phyloP scores from a whole-genome alignment of 164 flowering plant species.

The Aristolochia contorta region DNA sequence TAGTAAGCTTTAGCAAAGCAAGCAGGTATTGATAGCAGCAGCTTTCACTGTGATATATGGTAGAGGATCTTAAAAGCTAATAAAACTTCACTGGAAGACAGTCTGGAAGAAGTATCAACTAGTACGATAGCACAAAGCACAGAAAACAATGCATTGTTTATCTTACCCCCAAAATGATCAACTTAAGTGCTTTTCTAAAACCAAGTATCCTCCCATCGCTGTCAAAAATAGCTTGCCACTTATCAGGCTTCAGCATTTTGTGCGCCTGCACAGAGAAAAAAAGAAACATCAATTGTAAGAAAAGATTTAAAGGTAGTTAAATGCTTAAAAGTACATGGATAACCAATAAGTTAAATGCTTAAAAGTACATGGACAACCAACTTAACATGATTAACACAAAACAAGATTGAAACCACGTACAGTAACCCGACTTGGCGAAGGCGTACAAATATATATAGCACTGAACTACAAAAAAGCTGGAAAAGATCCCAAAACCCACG shows the following conservation, averaged over 20 bases:
- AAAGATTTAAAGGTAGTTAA: neutral
- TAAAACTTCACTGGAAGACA: neutral
- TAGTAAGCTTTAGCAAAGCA: too few species aligned
- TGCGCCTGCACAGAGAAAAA: conserved; percentile 33
- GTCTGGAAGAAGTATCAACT: neutral
- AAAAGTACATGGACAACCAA: neutral
- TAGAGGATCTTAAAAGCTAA: too few species aligned
- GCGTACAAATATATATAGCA: too few species aligned
- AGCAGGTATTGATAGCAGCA: too few species aligned
- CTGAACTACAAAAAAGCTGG: too few species aligned
- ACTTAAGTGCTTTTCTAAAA: conserved; percentile 63
- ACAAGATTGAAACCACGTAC: too few species aligned
- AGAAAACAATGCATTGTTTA: neutral
- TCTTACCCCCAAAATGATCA: conserved; percentile 69
- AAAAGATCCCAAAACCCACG: too few species aligned
- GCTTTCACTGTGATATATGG: too few species aligned
- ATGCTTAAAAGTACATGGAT: neutral
- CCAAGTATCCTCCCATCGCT: conserved; percentile 57
- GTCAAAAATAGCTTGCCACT: conserved; percentile 75
- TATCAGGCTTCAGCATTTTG: conserved; percentile 86
- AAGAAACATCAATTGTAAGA: neutral
- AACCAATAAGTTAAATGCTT: neutral
- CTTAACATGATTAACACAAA: neutral
- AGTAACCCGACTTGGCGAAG: too few species aligned
- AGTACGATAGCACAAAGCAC: too few species aligned